Base-by-base conservation (phyloP, 1,139 yeast species). In the Geotrichum carabidarum region DNA sequence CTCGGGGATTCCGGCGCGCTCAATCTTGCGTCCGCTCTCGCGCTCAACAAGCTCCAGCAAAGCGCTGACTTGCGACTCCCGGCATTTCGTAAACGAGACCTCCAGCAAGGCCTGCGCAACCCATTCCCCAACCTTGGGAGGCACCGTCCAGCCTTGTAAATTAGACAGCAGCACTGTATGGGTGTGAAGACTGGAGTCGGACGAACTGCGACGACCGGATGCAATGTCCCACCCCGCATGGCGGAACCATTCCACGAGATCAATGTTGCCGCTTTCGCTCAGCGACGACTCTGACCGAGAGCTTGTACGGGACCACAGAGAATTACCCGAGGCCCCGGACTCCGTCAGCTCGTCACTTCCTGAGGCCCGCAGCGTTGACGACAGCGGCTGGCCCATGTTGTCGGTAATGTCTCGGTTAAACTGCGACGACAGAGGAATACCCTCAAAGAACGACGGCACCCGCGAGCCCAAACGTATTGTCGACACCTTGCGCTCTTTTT, bases 391-490 rank as follows among this genome's bases (percentile, higher is more conserved):
- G 15, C 37, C 30, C 32, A 15, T 44, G 38, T 38, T 34, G 22
- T 27, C 43, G 11, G 46, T 8, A 15, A 17, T 34, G 8, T 41
- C 32, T 30, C 42, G 22, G 8, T 50, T 32, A 27, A 35, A 14
- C 4, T 38, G 46, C 22, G 43, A 30, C 18, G 50, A 35, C 18
- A 54, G 54, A 32, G 68, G 69, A 11, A 68, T 59, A 1, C 82
- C 78, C 38, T 78, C 74, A 53, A 73, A 68, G 17, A 79, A 62
- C 27, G 82, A 72, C 1, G 87, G 87, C 54, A 81, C 75, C 6
- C 77, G 68, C n/a, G 74, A 65, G 0, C 86, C 86, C 42, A 82
- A 64, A 1, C 75, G 68, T 4, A 82, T 63, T 8, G 64, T 66
- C 12, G 65, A 65, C 59, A 83, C 81, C 11, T 72, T 67, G 49